Conservation (phyloP, 177 flowering plant species). For the Telopea speciosissima region DNA sequence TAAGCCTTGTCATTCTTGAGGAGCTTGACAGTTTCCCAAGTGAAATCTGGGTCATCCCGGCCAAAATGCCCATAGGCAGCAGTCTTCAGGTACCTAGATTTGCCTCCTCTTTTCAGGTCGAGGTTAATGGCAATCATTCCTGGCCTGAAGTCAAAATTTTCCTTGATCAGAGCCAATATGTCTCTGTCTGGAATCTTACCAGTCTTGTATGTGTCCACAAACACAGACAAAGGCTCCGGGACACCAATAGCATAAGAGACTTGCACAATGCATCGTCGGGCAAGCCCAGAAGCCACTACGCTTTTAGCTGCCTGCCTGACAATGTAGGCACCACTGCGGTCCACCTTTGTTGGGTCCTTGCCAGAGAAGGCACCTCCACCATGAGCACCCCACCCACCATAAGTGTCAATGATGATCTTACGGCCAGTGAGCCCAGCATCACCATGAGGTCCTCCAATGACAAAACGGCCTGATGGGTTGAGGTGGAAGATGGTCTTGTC, state of each 20-base stretch:
- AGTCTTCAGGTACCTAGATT: slow-evolving; percentile 57
- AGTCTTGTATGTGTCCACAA: slow-evolving; percentile 49
- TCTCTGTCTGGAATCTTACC: slow-evolving; percentile 54
- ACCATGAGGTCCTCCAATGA: slow-evolving; percentile 65
- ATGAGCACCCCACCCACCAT: slow-evolving; percentile 69
- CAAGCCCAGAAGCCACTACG: slow-evolving; percentile 52
- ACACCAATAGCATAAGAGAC: slow-evolving; percentile 68
- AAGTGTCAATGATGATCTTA: slow-evolving; percentile 62
- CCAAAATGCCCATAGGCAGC: slow-evolving; percentile 71
- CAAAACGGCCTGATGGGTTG: slow-evolving; percentile 64
- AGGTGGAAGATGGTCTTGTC: slow-evolving; percentile 64
- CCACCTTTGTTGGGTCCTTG: slow-evolving; percentile 68
- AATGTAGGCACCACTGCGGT: slow-evolving; percentile 65
- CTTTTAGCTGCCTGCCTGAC: slow-evolving; percentile 70
- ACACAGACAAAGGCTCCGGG: slow-evolving; percentile 60
- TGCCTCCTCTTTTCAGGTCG: slow-evolving; percentile 57
- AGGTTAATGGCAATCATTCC: slow-evolving; percentile 57
- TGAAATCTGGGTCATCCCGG: slow-evolving; percentile 55
- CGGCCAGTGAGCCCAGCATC: slow-evolving; percentile 68
- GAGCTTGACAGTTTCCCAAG: slow-evolving; percentile 56
- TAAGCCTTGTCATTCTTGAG: slow-evolving; percentile 42
- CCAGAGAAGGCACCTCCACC: slow-evolving; percentile 70
- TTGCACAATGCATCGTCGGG: slow-evolving; percentile 64
- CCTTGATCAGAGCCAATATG: slow-evolving; percentile 47
- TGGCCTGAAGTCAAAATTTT: slow-evolving; percentile 58